Evolutionary conservation across 1,284 basidiomycete species (phyloP).

Genomic region (Ceratobasidium sp.): DNA sequence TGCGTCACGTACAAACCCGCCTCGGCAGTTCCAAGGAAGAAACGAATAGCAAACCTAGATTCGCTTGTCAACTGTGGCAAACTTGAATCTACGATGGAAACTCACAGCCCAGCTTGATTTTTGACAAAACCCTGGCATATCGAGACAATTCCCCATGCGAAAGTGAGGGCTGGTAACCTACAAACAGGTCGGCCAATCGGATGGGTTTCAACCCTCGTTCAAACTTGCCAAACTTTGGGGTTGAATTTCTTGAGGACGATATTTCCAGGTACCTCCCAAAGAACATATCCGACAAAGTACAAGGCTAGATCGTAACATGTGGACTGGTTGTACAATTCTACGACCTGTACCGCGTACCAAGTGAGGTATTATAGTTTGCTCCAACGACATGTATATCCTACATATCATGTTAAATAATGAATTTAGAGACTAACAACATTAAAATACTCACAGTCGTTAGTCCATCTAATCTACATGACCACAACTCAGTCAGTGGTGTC

Average conservation of each 20-base stretch:
- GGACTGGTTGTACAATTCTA: slow-evolving; percentile 50
- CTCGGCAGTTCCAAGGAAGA: slow-evolving; percentile 66
- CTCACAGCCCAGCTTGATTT: slow-evolving; percentile 69
- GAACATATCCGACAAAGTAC: slow-evolving; percentile 76
- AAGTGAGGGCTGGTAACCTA: slow-evolving; percentile 68
- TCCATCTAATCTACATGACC: slow-evolving; percentile 61
- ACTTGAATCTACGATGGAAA: slow-evolving; percentile 65
- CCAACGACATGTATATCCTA: slow-evolving; percentile 65
- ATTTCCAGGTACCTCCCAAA: slow-evolving; percentile 78
- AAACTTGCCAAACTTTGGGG: slow-evolving; percentile 64
- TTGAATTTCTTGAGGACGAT: slow-evolving; percentile 72
- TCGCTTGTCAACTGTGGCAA: background rate
- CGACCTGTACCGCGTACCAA: slow-evolving; percentile 53
- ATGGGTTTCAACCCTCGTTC: background rate
- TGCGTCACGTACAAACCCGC: slow-evolving; percentile 60
- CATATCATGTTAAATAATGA: background rate
- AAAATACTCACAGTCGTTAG: slow-evolving; percentile 58
- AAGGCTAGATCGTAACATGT: slow-evolving; percentile 57
- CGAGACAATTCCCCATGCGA: slow-evolving; percentile 72
- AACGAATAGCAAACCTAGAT: slow-evolving; percentile 33
- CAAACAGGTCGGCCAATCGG: background rate
- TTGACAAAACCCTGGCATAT: slow-evolving; percentile 71
- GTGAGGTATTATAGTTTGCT: slow-evolving; percentile 69
- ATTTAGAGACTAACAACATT: slow-evolving; percentile 2
- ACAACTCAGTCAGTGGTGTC: slow-evolving; percentile 1